A percentile compares a stretch with the other conserved stretches of the same genome.
Conservation (phyloP, 2,329 filamentous ascomycete species). For the Alternaria consortialis region DNA sequence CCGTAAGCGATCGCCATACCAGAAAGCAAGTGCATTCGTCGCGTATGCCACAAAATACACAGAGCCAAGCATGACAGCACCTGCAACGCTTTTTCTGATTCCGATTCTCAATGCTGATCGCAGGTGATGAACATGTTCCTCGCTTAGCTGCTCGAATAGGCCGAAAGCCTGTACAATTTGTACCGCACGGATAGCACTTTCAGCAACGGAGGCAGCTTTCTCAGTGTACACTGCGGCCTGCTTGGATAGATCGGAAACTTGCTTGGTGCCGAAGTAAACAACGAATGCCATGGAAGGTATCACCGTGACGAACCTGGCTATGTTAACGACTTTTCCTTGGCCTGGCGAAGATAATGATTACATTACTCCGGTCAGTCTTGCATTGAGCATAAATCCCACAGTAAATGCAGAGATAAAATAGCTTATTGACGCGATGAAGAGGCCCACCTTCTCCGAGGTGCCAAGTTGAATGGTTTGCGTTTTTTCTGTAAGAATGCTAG, state of each 20-base stretch:
- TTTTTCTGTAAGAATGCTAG: constrained; percentile 56
- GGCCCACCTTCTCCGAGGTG: constrained; percentile 58
- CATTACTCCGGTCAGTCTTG: constrained; percentile 54
- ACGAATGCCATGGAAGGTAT: constrained; percentile 59
- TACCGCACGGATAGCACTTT: constrained; percentile 57
- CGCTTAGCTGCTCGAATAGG: constrained; percentile 52
- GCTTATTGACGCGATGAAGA: constrained; percentile 57
- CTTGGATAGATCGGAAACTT: constrained; percentile 53
- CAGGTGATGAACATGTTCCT: constrained; percentile 50
- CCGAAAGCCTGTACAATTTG: constrained; percentile 61
- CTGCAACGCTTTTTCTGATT: constrained; percentile 52
- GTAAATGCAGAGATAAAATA: constrained; percentile 58
- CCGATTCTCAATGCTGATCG: constrained; percentile 48
- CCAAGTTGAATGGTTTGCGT: constrained; percentile 58
- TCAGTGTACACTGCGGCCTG: constrained; percentile 51
- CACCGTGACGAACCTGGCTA: constrained; percentile 52
- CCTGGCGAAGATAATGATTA: constrained; percentile 18
- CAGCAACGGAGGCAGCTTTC: constrained; percentile 55
- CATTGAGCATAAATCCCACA: constrained; percentile 57
- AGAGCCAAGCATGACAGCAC: constrained; percentile 54
- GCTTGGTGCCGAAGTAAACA: constrained; percentile 54
- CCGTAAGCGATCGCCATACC: constrained; percentile 50
- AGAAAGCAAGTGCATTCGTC: constrained; percentile 58
- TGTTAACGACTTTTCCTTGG: constrained; percentile 8
- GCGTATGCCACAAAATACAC: constrained; percentile 58